Base-by-base conservation (phyloP, 257 asterid species). In the Thymus quinquecostatus region DNA sequence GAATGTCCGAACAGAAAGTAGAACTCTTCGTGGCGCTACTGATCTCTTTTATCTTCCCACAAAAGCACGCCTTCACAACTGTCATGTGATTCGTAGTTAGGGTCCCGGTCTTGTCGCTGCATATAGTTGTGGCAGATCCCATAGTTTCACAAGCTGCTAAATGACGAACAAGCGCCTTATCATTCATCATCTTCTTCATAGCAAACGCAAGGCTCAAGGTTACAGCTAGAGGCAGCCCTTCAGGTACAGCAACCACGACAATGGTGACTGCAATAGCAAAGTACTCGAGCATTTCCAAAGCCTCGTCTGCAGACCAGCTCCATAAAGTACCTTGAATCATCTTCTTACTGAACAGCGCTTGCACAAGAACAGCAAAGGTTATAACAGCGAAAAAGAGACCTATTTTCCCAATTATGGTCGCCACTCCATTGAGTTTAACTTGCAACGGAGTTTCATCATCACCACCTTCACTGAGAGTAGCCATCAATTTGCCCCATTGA, bases 211-310 rank as follows among this genome's bases (percentile, higher is more conserved):
- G 96, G 81, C 98, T 92, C 77, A 92, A 74, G 57, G 98, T 92
- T 47, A 92, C 98, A 60, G 98, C 98, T 64, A 92, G 84, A 68
- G 98, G 98, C 79, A 92, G 81, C 33, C 98, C 98, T 80, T 92
- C 98, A 49, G 98, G 98, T 54, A 92, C 98, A 30, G 98, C 98
- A 78, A 92, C 98, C 66, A 92, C 98, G 50, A 92, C 98, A 70
- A 92, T 92, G 10, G 98, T 92, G 68, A 92, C 98, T 30, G 97
- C 96, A 82, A 91, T 83, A n/a, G 97, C 97, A 64, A 91, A 91
- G 68, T 84, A 91, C 74, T 91, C 96, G 51, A 91, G 87, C 92
- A 89, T 83, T 80, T 89, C 96, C 75, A 83, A 36, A 60, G 92
- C 92, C 69, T 91, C 96, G 51, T 91, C 97, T 12, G 82, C 88